Base-by-base conservation (phyloP, 1,284 basidiomycete species). In the Phenoliferia sp. region DNA sequence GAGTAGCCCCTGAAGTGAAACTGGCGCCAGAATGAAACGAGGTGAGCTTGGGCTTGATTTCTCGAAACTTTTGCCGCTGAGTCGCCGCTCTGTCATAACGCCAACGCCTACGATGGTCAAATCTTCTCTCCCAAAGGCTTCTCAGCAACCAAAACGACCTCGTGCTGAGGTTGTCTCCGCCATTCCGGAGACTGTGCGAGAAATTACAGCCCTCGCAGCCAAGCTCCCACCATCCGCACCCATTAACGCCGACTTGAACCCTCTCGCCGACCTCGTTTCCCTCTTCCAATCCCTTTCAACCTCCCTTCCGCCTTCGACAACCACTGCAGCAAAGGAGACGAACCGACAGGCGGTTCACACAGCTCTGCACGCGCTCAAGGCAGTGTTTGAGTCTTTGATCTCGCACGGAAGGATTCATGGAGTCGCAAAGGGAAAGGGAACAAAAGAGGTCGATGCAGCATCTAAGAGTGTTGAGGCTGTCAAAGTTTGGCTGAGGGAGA, bases 311-410 rank as follows among this genome's bases (percentile, higher is more conserved):
- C 26, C 66, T 22, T 56, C 67, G 2, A 22, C 77, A 75, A 29
- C 81, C 68, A 52, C 64, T 61, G 17, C 71, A 68, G 80, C 85
- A 35, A 34, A 54, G 52, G 66, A 70, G 56, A 10, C n/a, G 32
- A 69, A 71, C 36, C 62, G 67, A 1, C 69, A 84, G 69, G 81
- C 86, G 44, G 84, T 86, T 15, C 89, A 88, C 65, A 92, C 89
- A 75, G 86, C 86, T 0, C 83, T 92, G 15, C 95, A 93, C 80
- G 87, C 91, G 0, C 79, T 90, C 28, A 94, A 95, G 79, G 83
- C 92, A 33, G 82, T 89, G 22, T 94, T 92, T 77, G 86, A 90
- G 5, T 75, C 84, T 32, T 80, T 90, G 34, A 83, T 92, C 54
- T 79, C 83, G 7, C 82, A 82, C 59, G 85, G 86, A 3, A 85